These are phyloP conservation scores for Eragrostis tef DNA, from an alignment of 202 grass and related monocot species.

Conservation along the genomic window DNA sequence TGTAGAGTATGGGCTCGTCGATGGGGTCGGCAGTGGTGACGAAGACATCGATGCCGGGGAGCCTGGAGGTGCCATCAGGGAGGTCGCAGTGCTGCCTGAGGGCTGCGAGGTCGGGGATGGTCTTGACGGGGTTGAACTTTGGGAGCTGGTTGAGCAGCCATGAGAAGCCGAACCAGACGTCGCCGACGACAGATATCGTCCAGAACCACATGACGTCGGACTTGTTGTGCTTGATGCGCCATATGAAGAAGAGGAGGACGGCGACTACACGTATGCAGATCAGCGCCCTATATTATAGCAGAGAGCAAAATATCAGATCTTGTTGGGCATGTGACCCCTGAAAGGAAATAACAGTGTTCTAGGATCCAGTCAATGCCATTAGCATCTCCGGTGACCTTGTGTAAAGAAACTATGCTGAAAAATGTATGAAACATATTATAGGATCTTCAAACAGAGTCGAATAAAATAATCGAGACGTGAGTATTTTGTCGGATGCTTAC, in stretches of 20 bases:
- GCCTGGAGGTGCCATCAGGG: slow-evolving; percentile 49
- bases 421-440: not conserved
- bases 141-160: slow-evolving; percentile 90
- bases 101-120: slow-evolving; percentile 58
- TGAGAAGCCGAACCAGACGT: slow-evolving; percentile 75
- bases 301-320: not conserved
- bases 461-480: not conserved
- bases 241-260: slow-evolving; percentile 62
- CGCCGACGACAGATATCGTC: slow-evolving; percentile 63
- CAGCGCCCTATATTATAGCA: slow-evolving; percentile 51
- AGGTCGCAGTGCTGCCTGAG: slow-evolving; percentile 54
- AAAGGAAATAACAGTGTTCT: not conserved
- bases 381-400: not conserved
- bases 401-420: not conserved
- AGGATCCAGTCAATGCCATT: not conserved
- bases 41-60: slow-evolving; percentile 76
- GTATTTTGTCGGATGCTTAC: too few relatives aligned
- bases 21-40: slow-evolving; percentile 82
- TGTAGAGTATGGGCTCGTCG: slow-evolving; percentile 72
- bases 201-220: slow-evolving; percentile 81
- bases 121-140: slow-evolving; percentile 73
- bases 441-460: not conserved
- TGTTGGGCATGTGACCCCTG: not conserved
- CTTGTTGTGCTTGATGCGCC: slow-evolving; percentile 68
- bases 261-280: slow-evolving; percentile 62